phyloP scores from a whole-genome alignment of 768 basidiomycete genomes.

The Hericium coralloides region DNA sequence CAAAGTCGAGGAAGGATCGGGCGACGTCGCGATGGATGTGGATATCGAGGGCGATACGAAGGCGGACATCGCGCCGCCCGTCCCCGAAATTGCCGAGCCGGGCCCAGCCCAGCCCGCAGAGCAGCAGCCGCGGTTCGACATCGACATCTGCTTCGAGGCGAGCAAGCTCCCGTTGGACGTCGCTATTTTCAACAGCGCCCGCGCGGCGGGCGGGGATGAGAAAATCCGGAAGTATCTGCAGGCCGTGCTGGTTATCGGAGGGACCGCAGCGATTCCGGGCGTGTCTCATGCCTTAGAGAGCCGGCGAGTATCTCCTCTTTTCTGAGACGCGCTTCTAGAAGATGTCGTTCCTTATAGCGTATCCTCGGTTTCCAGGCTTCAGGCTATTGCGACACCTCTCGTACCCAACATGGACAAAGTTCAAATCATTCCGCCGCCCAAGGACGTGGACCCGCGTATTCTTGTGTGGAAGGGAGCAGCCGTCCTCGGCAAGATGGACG shows the following conservation, averaged over 20 bases:
- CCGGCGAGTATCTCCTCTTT: slow-evolving; percentile 43
- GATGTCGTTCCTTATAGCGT: slow-evolving; percentile 1
- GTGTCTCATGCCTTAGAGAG: slow-evolving; percentile 83
- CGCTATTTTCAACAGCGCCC: slow-evolving; percentile 85
- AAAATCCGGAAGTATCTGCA: slow-evolving; percentile 85
- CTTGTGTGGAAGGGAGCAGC: slow-evolving; percentile 94
- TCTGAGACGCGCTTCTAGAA: background rate
- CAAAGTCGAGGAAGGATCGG: background rate
- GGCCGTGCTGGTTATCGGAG: slow-evolving; percentile 83
- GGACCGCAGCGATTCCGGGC: slow-evolving; percentile 70
- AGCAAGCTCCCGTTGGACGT: slow-evolving; percentile 88
- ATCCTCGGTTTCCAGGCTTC: slow-evolving; percentile 36
- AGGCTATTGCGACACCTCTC: slow-evolving; percentile 78
- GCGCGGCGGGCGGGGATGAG: slow-evolving; percentile 83
- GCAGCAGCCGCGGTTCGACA: slow-evolving; percentile 37
- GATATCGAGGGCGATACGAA: slow-evolving; percentile 6
- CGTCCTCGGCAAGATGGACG: slow-evolving; percentile 88
- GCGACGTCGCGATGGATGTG: slow-evolving; percentile 4
- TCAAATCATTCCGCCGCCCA: slow-evolving; percentile 88
- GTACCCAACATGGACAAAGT: slow-evolving; percentile 83
- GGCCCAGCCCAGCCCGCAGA: slow-evolving; percentile 12
- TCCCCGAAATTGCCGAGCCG: slow-evolving; percentile 2
- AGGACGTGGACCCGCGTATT: slow-evolving; percentile 82
- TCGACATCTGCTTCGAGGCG: slow-evolving; percentile 79
- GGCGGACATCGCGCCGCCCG: slow-evolving; percentile 10